A percentile compares a stretch with the other conserved stretches of the same genome.
phyloP scores from a whole-genome alignment of 345 rosid genomes.

The Diplotaxis tenuifolia region DNA sequence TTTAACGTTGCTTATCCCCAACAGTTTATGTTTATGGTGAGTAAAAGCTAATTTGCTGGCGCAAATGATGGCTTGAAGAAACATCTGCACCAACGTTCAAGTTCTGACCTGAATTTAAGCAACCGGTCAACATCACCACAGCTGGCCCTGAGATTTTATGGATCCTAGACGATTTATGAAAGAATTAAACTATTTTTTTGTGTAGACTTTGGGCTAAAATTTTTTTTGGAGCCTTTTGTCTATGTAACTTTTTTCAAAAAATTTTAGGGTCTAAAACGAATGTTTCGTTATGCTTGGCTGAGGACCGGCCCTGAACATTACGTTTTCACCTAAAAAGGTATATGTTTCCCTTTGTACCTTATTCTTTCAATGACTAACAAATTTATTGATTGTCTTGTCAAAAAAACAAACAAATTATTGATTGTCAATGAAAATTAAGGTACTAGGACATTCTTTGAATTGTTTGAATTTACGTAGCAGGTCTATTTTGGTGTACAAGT shows the following conservation, averaged over 20 bases:
- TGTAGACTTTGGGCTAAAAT: no score
- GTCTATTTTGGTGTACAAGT: neutral
- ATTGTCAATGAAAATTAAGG: neutral
- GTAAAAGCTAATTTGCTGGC: conserved; percentile 23
- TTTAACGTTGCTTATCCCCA: conserved; percentile 16
- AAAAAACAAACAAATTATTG: neutral
- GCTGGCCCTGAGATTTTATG: no score
- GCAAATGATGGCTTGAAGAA: conserved; percentile 19
- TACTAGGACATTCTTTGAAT: conserved; percentile 4
- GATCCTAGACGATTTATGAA: no score
- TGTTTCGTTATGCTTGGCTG: no score
- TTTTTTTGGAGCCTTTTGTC: no score
- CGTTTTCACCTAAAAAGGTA: conserved; percentile 4
- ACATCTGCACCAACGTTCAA: conserved; percentile 22
- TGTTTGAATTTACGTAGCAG: neutral
- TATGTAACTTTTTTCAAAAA: no score
- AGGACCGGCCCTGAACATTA: no score
- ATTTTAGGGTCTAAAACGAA: no score
- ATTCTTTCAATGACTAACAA: neutral
- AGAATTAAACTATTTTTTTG: no score
- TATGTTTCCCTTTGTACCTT: conserved; percentile 1
- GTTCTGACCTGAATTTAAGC: conserved; percentile 10
- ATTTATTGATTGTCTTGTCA: no score
- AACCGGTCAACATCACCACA: no score
- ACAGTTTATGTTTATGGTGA: conserved; percentile 21